These are phyloP conservation scores for Aspergillus tanneri DNA, from an alignment of 2,329 filamentous ascomycete species.

Conservation along the genomic window DNA sequence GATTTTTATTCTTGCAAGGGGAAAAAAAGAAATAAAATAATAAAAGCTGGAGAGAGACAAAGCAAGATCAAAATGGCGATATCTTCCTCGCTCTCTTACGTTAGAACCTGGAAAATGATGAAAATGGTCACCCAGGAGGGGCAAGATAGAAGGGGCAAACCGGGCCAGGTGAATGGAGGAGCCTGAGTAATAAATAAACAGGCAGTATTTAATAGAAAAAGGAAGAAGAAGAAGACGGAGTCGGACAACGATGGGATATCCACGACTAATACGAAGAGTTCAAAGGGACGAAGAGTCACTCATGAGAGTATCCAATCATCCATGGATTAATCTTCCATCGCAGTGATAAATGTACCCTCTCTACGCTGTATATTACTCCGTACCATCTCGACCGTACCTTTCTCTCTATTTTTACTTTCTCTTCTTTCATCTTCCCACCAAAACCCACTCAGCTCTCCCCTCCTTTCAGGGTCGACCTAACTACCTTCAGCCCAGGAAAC, in stretches of 20 bases:
- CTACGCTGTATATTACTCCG: too few relatives aligned
- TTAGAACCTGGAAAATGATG: too few relatives aligned
- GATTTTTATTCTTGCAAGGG: neutral
- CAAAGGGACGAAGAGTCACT: conserved; percentile 3
- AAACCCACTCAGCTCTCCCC: neutral
- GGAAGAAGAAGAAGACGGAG: neutral
- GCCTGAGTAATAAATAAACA: conserved; percentile 2
- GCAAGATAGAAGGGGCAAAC: conserved; percentile 9
- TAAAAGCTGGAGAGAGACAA: conserved; percentile 5
- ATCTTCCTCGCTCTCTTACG: too few relatives aligned
- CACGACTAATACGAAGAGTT: neutral
- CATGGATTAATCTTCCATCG: too few relatives aligned
- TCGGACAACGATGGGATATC: neutral
- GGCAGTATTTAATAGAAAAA: conserved; percentile 4
- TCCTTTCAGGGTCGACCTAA: conserved; percentile 27
- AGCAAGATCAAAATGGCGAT: conserved; percentile 5
- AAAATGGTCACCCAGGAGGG: too few relatives aligned
- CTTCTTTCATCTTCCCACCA: neutral
- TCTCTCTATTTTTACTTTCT: neutral
- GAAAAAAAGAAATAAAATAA: too few relatives aligned
- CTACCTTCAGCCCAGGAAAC: conserved; percentile 29
- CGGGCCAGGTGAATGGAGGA: neutral
- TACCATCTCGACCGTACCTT: too few relatives aligned
- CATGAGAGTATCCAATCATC: conserved; percentile 7
- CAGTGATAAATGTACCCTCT: too few relatives aligned